phyloP scores from a whole-genome alignment of 2,329 filamentous ascomycete species.

The Colletotrichum sansevieriae region DNA sequence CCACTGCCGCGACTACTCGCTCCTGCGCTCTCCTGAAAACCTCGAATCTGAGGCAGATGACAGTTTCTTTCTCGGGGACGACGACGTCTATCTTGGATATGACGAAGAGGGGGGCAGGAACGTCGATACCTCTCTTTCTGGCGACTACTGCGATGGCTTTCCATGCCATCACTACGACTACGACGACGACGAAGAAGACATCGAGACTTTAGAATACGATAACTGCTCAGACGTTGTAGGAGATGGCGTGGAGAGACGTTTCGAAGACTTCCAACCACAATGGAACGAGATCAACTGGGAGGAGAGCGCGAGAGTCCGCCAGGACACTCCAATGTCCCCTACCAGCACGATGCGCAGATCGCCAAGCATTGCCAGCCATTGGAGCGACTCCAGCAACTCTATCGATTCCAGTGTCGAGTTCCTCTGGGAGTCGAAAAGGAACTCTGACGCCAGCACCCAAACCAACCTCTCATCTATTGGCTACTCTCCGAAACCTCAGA shows the following conservation, averaged over 20 bases:
- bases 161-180: too few relatives aligned
- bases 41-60: background rate
- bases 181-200: background rate
- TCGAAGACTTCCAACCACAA: slow-evolving; percentile 4
- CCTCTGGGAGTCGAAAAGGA: slow-evolving; percentile 9
- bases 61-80: background rate
- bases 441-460: background rate
- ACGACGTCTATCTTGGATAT: background rate
- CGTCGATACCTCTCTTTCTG: too few relatives aligned
- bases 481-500: background rate
- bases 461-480: background rate
- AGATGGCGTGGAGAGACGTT: background rate
- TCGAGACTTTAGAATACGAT: background rate
- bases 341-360: slow-evolving; percentile 3
- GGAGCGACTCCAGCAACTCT: slow-evolving; percentile 14
- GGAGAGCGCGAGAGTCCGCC: background rate
- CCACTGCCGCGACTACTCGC: too few relatives aligned
- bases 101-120: too few relatives aligned
- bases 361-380: background rate
- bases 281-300: slow-evolving; percentile 28
- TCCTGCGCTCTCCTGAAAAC: too few relatives aligned
- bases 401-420: slow-evolving; percentile 25
- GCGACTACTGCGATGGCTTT: too few relatives aligned
- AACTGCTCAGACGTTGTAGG: background rate
- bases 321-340: slow-evolving; percentile 8